Percentiles rank a stretch among this genome's conserved stretches.
Evolutionary conservation across 176 grass and related monocot genomes (phyloP).

Genomic region (Oryza glaberrima): DNA sequence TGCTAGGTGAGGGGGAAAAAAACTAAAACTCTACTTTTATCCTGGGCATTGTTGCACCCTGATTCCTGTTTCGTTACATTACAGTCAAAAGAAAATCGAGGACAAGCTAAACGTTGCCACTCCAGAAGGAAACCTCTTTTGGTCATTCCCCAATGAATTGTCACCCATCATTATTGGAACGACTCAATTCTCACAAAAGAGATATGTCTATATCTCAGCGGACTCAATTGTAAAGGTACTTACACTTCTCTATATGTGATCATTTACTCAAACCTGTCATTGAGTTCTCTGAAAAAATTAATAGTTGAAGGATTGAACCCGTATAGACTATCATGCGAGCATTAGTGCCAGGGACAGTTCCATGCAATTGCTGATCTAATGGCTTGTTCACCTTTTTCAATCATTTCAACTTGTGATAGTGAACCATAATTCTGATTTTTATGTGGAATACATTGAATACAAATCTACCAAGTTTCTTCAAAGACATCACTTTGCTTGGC

Average conservation of each 20-base stretch:
- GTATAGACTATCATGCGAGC: background rate
- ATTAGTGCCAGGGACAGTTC: background rate
- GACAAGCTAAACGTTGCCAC: slow-evolving; percentile 68
- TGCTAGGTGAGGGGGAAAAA: slow-evolving; percentile 59
- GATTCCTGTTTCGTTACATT: slow-evolving; percentile 25
- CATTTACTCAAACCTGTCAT: slow-evolving; percentile 23
- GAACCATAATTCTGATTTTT: background rate
- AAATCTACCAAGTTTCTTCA: background rate
- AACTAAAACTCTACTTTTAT: slow-evolving; percentile 1
- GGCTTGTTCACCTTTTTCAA: background rate
- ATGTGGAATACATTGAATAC: background rate
- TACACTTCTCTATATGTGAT: background rate
- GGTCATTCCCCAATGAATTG: slow-evolving; percentile 54
- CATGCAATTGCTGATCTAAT: background rate
- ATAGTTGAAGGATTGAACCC: background rate
- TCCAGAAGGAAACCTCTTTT: slow-evolving; percentile 62
- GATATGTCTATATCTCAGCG: slow-evolving; percentile 69
- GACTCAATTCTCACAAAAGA: slow-evolving; percentile 50
- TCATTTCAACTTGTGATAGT: background rate
- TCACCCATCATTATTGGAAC: slow-evolving; percentile 72
- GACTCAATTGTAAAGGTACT: slow-evolving; percentile 75
- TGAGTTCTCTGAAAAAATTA: background rate
- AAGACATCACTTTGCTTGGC: background rate
- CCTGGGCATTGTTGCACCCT: slow-evolving; percentile 28
- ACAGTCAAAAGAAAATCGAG: slow-evolving; percentile 71